phyloP scores from a whole-genome alignment of 805 yeast species.

The Candida yuanshanica region DNA sequence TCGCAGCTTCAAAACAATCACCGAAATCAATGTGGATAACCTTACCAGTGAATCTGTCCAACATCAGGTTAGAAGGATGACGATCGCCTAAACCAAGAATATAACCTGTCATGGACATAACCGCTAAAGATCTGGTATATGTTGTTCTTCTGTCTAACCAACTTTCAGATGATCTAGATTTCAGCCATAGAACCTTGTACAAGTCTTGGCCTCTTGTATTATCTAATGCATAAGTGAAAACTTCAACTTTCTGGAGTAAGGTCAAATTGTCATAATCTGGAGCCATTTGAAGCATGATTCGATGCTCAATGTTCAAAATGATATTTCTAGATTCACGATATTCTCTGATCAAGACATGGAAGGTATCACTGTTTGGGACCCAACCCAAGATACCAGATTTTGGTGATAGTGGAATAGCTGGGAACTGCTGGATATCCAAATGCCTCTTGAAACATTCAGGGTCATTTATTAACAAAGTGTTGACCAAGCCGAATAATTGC shows the following conservation, averaged over 20 bases:
- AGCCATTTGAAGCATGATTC: slow-evolving; percentile 96
- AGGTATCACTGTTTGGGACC: slow-evolving; percentile 97
- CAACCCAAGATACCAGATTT: slow-evolving; percentile 95
- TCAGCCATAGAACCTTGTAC: slow-evolving; percentile 93
- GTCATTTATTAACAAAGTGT: slow-evolving; percentile 81
- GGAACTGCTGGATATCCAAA: slow-evolving; percentile 82
- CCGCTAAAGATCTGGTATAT: slow-evolving; percentile 92
- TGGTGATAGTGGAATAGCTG: slow-evolving; percentile 95
- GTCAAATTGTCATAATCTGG: slow-evolving; percentile 90
- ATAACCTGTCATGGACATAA: slow-evolving; percentile 98
- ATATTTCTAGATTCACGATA: slow-evolving; percentile 90
- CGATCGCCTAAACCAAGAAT: slow-evolving; percentile 96
- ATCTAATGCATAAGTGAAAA: slow-evolving; percentile 91
- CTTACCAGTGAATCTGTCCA: slow-evolving; percentile 90
- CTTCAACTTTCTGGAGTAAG: slow-evolving; percentile 88
- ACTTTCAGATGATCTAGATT: slow-evolving; percentile 91
- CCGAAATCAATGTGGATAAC: slow-evolving; percentile 98
- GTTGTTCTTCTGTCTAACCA: slow-evolving; percentile 98
- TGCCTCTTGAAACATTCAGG: slow-evolving; percentile 96
- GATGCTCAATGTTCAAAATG: slow-evolving; percentile 84
- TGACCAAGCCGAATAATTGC: slow-evolving; percentile 95
- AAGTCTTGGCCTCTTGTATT: slow-evolving; percentile 95
- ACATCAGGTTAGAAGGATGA: slow-evolving; percentile 95
- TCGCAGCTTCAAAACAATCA: slow-evolving; percentile 98
- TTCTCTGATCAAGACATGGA: slow-evolving; percentile 88